Conservation (phyloP, 805 yeast genomes). For the Candida maris region DNA sequence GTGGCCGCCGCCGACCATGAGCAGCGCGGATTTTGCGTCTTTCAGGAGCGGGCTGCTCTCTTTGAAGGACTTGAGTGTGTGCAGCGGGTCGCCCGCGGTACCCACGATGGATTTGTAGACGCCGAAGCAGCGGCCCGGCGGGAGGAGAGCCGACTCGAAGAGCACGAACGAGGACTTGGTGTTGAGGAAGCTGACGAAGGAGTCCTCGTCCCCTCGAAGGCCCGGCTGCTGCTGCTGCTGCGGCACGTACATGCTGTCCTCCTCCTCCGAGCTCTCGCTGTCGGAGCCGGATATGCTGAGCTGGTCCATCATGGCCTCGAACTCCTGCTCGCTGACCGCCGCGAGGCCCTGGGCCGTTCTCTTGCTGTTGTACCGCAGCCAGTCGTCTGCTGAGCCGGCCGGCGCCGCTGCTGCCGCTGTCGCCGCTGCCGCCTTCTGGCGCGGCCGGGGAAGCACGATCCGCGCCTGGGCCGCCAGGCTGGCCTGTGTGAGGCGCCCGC, state of each 20-base stretch:
- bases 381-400: conserved; percentile 11
- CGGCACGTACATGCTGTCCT: too few species aligned
- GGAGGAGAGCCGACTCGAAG: conserved; percentile 48
- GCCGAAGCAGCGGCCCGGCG: conserved; percentile 52
- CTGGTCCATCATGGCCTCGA: conserved; percentile 50
- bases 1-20: conserved; percentile 98
- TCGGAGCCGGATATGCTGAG: conserved; percentile 59
- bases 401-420: conserved; percentile 1
- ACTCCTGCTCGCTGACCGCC: conserved; percentile 52
- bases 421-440: conserved; percentile 7
- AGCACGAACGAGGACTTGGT: conserved; percentile 68
- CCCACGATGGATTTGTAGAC: conserved; percentile 63
- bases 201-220: conserved; percentile 22
- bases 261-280: conserved; percentile 11
- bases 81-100: conserved; percentile 45
- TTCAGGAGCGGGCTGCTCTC: conserved; percentile 15
- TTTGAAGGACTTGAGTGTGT: conserved; percentile 33
- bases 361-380: conserved; percentile 45
- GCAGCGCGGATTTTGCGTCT: conserved; percentile 59
- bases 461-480: neutral
- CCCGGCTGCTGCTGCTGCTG: too few species aligned
- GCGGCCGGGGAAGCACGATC: conserved; percentile 15
- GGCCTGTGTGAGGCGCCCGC: conserved; percentile 8
- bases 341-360: conserved; percentile 43
- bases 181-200: conserved; percentile 49